These are phyloP conservation scores for Eutrema heterophyllum DNA, from an alignment of 345 rosid species.

Conservation along the genomic window DNA sequence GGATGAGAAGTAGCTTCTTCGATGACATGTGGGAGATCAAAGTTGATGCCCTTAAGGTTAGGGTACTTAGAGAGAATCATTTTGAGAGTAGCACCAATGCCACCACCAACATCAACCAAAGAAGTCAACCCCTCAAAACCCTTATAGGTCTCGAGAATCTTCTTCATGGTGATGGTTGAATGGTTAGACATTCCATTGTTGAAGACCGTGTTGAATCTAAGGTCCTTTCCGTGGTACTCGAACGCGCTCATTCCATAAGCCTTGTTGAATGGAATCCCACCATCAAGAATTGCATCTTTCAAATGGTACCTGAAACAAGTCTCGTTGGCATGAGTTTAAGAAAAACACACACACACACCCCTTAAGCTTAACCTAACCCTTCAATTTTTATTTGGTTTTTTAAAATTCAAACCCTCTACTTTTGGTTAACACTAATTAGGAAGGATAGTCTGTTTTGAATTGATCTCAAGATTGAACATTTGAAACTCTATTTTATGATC, in stretches of 20 bases:
- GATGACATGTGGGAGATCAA: slow-evolving; percentile 77
- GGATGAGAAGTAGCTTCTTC: slow-evolving; percentile 63
- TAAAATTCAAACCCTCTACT: not conserved
- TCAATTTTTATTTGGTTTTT: not conserved
- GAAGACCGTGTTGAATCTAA: slow-evolving; percentile 70
- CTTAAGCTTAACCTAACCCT: not conserved
- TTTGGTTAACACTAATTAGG: not conserved
- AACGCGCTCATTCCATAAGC: slow-evolving; percentile 75
- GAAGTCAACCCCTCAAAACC: slow-evolving; percentile 66
- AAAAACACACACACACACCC: not conserved
- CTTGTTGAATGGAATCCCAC: slow-evolving; percentile 78
- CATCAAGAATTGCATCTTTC: slow-evolving; percentile 76
- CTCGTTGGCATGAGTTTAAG: slow-evolving; percentile 1
- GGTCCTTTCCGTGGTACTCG: slow-evolving; percentile 72
- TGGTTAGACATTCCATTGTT: slow-evolving; percentile 70
- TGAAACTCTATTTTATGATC: not conserved
- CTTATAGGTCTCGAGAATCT: slow-evolving; percentile 57
- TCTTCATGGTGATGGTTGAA: slow-evolving; percentile 72
- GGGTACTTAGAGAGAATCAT: slow-evolving; percentile 71
- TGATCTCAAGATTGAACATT: not conserved
- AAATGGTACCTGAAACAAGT: slow-evolving; percentile 51
- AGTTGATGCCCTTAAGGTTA: slow-evolving; percentile 72
- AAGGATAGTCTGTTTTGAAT: not conserved
- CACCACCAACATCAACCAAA: slow-evolving; percentile 88
- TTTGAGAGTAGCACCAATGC: slow-evolving; percentile 64